These are phyloP conservation scores for Sclerotinia sclerotiorum DNA, from an alignment of 2,329 filamentous ascomycete genomes.

Conservation along the genomic window DNA sequence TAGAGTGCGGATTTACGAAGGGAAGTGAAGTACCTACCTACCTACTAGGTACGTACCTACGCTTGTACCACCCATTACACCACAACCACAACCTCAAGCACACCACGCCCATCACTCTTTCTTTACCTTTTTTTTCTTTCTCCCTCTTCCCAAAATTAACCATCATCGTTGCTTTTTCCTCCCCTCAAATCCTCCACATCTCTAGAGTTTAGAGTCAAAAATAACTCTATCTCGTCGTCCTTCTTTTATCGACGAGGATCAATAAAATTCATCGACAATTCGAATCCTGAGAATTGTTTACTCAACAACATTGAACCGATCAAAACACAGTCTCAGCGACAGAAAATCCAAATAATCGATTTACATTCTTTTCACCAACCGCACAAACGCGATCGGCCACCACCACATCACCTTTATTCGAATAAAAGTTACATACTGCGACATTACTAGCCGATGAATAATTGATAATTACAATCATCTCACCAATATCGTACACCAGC, in stretches of 20 bases:
- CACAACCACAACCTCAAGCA: too few relatives aligned
- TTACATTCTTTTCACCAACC: constrained; percentile 12
- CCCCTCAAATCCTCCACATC: background rate
- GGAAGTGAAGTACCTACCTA: background rate
- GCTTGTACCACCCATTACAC: background rate
- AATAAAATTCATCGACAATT: background rate
- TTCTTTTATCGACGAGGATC: constrained; percentile 24
- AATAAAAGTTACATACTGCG: background rate
- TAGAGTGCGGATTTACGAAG: background rate
- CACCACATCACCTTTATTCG: background rate
- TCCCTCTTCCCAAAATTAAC: background rate
- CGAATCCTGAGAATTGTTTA: background rate
- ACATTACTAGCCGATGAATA: background rate
- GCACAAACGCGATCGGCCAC: background rate
- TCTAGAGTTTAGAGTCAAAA: constrained; percentile 3
- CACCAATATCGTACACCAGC: background rate
- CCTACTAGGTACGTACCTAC: too few relatives aligned
- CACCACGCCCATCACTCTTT: background rate
- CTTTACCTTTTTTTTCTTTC: background rate
- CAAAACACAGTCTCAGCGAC: background rate
- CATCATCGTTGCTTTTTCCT: constrained; percentile 9
- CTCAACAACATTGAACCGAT: background rate
- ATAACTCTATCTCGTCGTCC: constrained; percentile 23
- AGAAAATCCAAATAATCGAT: background rate
- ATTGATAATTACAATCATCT: constrained; percentile 1